These are phyloP conservation scores for Plasmodium vivax DNA, from an alignment of 169 alveolate species.

Conservation along the genomic window DNA sequence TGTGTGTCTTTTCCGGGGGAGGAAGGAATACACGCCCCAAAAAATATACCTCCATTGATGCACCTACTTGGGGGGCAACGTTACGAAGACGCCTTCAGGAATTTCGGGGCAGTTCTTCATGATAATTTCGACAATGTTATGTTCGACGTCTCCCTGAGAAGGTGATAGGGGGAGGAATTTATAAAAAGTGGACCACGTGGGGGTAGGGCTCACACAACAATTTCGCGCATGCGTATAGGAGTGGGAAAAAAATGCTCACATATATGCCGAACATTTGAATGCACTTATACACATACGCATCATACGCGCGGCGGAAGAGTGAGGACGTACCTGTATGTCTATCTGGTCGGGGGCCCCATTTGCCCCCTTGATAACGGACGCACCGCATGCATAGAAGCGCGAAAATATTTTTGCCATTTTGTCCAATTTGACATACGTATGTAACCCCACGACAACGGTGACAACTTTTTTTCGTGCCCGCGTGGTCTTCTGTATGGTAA, in stretches of 20 bases:
- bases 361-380: slow-evolving; percentile 89
- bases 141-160: slow-evolving; percentile 86
- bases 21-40: not conserved
- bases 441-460: slow-evolving; percentile 89
- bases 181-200: not conserved
- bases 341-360: slow-evolving; percentile 85
- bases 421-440: slow-evolving; percentile 86
- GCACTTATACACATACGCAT: not conserved
- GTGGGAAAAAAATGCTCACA: not conserved
- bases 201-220: not conserved
- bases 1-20: not conserved
- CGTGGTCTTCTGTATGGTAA: slow-evolving; percentile 84
- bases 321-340: slow-evolving; percentile 81
- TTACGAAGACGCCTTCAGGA: slow-evolving; percentile 79
- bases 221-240: not conserved
- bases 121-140: slow-evolving; percentile 78
- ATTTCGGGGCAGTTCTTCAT: slow-evolving; percentile 80
- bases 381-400: slow-evolving; percentile 90
- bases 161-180: not conserved
- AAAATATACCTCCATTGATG: not conserved
- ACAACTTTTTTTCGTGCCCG: slow-evolving; percentile 88
- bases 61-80: slow-evolving; percentile 77
- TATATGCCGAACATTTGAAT: not conserved
- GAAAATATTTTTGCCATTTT: slow-evolving; percentile 89
- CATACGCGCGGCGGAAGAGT: not conserved